Conservation (phyloP, 139 green algal genomes). For the Penium margaritaceum region DNA sequence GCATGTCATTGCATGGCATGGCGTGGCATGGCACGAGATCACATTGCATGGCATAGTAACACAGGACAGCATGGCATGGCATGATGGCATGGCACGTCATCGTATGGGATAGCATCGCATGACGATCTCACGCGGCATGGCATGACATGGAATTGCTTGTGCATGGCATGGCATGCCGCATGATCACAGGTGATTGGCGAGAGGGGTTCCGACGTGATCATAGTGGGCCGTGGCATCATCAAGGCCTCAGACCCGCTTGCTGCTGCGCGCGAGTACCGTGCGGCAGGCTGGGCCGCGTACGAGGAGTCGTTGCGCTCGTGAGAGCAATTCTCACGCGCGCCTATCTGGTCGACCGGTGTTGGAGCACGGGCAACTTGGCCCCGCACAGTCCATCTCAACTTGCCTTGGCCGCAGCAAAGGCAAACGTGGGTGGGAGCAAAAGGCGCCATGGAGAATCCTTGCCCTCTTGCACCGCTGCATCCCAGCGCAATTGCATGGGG, state of each 20-base stretch:
- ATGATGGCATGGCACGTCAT: too few relatives aligned
- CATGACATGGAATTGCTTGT: too few relatives aligned
- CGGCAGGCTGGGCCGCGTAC: constrained; percentile 85
- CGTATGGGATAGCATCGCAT: too few relatives aligned
- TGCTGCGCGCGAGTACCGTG: constrained; percentile 72
- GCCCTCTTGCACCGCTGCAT: too few relatives aligned
- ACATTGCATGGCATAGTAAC: too few relatives aligned
- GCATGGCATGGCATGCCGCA: background rate
- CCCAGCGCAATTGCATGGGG: too few relatives aligned
- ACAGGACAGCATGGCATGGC: too few relatives aligned
- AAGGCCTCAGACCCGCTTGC: constrained; percentile 62
- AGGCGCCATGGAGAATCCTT: background rate
- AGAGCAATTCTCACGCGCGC: background rate
- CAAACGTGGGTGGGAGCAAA: background rate
- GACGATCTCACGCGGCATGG: too few relatives aligned
- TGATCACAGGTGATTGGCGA: constrained; percentile 74
- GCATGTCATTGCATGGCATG: too few relatives aligned
- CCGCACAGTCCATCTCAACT: background rate
- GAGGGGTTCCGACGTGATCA: constrained; percentile 90
- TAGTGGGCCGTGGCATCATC: constrained; percentile 86
- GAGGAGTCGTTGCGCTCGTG: constrained; percentile 23
- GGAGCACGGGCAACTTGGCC: too few relatives aligned
- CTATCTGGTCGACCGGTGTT: background rate
- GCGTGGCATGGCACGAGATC: too few relatives aligned
- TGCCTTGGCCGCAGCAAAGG: background rate